These are phyloP conservation scores for Rhododendron simsii DNA, from an alignment of 148 eudicot genomes.

Conservation along the genomic window DNA sequence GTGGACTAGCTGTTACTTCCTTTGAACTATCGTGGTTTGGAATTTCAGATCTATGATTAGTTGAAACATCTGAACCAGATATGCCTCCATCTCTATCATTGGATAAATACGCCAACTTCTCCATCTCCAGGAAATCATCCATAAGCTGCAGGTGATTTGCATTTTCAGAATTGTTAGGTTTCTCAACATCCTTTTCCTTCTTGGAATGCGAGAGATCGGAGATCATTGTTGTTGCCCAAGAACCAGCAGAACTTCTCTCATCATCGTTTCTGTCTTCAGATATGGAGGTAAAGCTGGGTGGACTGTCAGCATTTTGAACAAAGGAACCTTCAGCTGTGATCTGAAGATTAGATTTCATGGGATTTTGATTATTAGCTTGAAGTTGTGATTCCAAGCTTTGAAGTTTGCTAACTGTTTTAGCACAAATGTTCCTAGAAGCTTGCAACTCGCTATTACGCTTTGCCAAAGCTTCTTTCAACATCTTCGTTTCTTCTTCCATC, in stretches of 20 bases:
- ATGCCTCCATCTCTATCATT: slow-evolving; percentile 37
- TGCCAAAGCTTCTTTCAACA: slow-evolving; percentile 94
- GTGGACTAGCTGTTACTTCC: slow-evolving; percentile 13
- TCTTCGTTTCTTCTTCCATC: slow-evolving; percentile 96
- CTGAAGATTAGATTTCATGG: slow-evolving; percentile 14
- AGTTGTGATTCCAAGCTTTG: slow-evolving; percentile 71
- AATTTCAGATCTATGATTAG: slow-evolving; percentile 19
- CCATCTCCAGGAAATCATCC: slow-evolving; percentile 99
- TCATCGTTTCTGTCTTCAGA: slow-evolving; percentile 95
- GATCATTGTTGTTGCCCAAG: slow-evolving; percentile 59
- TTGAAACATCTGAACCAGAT: slow-evolving; percentile 20
- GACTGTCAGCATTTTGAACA: slow-evolving; percentile 46
- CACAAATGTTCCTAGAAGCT: slow-evolving; percentile 76
- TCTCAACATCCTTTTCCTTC: slow-evolving; percentile 53
- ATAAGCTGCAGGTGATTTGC: slow-evolving; percentile 75
- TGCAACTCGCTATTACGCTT: slow-evolving; percentile 87
- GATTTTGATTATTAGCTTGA: slow-evolving; percentile 40
- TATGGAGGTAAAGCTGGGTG: slow-evolving; percentile 63
- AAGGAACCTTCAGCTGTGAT: slow-evolving; percentile 30
- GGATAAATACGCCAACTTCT: slow-evolving; percentile 70
- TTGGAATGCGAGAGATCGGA: slow-evolving; percentile 50
- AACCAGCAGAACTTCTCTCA: slow-evolving; percentile 67
- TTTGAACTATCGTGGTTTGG: slow-evolving; percentile 17
- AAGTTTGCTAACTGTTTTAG: slow-evolving; percentile 81
- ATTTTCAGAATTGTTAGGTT: slow-evolving; percentile 47